A percentile compares a stretch with the other conserved stretches of the same genome.
These are phyloP conservation scores for Annulohypoxylon moriforme DNA, from an alignment of 495 filamentous ascomycete genomes.

Conservation along the genomic window DNA sequence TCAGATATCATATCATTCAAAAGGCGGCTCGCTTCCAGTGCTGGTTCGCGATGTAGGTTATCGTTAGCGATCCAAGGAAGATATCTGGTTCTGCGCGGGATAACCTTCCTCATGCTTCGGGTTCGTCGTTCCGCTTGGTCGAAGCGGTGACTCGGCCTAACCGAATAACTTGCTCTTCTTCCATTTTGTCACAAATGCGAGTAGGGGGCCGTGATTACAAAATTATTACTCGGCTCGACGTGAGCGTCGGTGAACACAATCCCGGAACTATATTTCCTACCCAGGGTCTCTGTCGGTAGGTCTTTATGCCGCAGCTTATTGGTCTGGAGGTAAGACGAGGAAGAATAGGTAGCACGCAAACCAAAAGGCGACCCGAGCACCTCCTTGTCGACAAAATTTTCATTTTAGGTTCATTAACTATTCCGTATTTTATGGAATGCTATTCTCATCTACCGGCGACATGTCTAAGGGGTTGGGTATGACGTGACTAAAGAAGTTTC, in stretches of 20 bases:
- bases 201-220: constrained; percentile 3
- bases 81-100: neutral
- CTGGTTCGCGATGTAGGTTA: neutral
- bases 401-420: constrained; percentile 39
- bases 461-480: constrained; percentile 42
- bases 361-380: neutral
- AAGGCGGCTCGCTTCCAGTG: neutral
- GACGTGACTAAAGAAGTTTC: constrained; percentile 28
- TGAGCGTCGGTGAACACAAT: constrained; percentile 6
- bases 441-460: constrained; percentile 37
- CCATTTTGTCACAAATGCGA: neutral
- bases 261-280: constrained; percentile 4
- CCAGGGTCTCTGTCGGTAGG: neutral
- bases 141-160: constrained; percentile 5
- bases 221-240: neutral
- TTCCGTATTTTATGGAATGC: constrained; percentile 31
- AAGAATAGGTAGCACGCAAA: neutral
- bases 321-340: too few species aligned
- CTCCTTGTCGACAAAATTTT: constrained; percentile 23
- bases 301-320: constrained; percentile 4
- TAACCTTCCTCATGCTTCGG: neutral
- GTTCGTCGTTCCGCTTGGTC: neutral
- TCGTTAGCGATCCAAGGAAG: neutral
- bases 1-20: constrained; percentile 3
- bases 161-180: neutral